Base-by-base conservation (phyloP, 2,329 filamentous ascomycete genomes). In the Metarhizium guizhouense region DNA sequence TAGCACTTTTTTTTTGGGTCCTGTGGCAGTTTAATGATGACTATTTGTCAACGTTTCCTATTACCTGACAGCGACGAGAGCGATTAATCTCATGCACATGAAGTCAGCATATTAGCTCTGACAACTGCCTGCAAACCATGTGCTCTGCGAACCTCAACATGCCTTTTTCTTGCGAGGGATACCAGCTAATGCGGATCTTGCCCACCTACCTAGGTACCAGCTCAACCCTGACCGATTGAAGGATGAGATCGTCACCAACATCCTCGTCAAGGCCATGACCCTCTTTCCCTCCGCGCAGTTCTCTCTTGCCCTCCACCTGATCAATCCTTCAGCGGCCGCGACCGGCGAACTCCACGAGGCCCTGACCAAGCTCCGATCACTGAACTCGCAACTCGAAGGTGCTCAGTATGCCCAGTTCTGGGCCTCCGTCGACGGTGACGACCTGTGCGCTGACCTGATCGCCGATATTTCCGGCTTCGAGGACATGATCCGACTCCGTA, bases 221-320 rank as follows among this genome's bases (percentile, higher is more conserved):
- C 96, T 99, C 78, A 99, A 99, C 84, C 94, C 94, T 53, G 92
- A 97, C 79, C 90, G 96, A 65, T 86, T 92, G 70, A 93, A 94
- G 79, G 89, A 96, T 70, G 94, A 99, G 75, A 90, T 93, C 69
- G 91, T 94, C 74, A 97, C 94, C 80, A 97, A 97, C 82, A 88
- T 97, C 77, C 90, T 99, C 72, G 92, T 95, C 80, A 99, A 97
- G 81, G 83, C 92, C 63, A 86, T 99, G 71, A 96, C 93, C 64
- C 89, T 96, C 76, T 99, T 99, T 81, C 94, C 94, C 61, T 92
- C 89, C 20, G 85, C 94, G 48, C 92, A 97, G 74, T 99, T 97
- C 84, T 87, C 86, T 65, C 90, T 97, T 66, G 88, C 88, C 67
- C 86, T 99, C 59, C 90, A 95, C 70, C 90, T 99, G 62, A 91